Evolutionary conservation across 2,329 filamentous ascomycete species (phyloP).

Genomic region (Didymella segeticola): DNA sequence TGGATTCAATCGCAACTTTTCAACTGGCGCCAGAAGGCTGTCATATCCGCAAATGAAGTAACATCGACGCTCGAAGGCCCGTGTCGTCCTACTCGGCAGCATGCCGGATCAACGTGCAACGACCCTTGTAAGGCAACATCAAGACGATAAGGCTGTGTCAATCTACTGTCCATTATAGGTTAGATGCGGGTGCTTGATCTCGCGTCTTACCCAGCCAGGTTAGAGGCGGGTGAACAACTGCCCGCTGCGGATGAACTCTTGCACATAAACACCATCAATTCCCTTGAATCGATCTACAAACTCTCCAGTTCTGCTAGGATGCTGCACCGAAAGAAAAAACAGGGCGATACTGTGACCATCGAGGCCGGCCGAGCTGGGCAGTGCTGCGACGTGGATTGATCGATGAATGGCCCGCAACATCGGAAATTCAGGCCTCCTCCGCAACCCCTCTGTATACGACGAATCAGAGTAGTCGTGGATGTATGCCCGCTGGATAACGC

Average conservation of each 20-base stretch:
- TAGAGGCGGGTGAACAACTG: conserved; percentile 4
- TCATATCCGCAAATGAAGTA: neutral
- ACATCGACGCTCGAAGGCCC: neutral
- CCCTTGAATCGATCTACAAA: neutral
- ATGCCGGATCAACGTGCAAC: neutral
- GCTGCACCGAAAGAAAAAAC: neutral
- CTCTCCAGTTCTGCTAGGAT: no score
- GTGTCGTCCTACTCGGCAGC: neutral
- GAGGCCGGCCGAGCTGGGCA: neutral
- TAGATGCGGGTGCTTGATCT: neutral
- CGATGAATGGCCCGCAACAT: neutral
- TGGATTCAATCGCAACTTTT: neutral
- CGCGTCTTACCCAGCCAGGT: neutral
- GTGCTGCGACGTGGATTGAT: neutral
- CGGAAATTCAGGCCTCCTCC: neutral
- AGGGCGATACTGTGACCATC: neutral
- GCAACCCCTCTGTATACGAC: neutral
- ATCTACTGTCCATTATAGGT: neutral
- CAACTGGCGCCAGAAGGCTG: neutral
- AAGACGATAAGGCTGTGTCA: neutral
- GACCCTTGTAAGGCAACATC: neutral
- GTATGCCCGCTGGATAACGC: neutral
- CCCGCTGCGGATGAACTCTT: conserved; percentile 7
- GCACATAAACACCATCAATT: conserved; percentile 4
- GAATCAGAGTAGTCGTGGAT: neutral